phyloP scores from a whole-genome alignment of 768 basidiomycete species.

The Russula virescens region DNA sequence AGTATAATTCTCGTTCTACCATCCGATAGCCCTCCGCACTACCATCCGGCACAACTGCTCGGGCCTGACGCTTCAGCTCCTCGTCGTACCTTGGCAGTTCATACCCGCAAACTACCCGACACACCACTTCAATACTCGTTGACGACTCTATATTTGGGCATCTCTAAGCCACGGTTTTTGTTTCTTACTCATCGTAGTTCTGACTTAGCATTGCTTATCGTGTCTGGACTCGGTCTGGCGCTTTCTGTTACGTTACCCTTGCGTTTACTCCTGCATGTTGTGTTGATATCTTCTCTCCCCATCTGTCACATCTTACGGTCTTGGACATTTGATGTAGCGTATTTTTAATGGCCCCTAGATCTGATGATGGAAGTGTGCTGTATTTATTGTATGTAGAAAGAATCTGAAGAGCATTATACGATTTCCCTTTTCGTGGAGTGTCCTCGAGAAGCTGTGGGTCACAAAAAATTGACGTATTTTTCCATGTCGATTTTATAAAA shows the following conservation, averaged over 20 bases:
- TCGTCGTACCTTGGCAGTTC: neutral
- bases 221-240: neutral
- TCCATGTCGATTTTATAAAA: too few relatives aligned
- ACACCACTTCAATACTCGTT: neutral
- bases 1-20: neutral
- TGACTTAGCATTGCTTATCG: constrained; percentile 5
- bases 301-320: constrained; percentile 4
- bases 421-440: neutral
- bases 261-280: constrained; percentile 2
- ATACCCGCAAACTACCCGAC: neutral
- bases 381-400: constrained; percentile 25
- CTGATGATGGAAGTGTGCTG: constrained; percentile 10
- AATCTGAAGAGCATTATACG: constrained; percentile 9
- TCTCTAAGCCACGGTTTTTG: neutral
- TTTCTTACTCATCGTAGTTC: neutral
- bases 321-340: constrained; percentile 18
- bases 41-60: neutral
- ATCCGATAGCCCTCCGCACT: neutral
- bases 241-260: constrained; percentile 7
- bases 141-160: constrained; percentile 2
- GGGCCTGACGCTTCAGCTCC: neutral
- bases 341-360: constrained; percentile 19
- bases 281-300: neutral
- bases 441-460: too few relatives aligned
- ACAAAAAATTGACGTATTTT: too few relatives aligned